Percentiles rank a stretch among this genome's conserved stretches.
Conservation (phyloP, 768 basidiomycete species). For the Hysterangium stoloniferum region DNA sequence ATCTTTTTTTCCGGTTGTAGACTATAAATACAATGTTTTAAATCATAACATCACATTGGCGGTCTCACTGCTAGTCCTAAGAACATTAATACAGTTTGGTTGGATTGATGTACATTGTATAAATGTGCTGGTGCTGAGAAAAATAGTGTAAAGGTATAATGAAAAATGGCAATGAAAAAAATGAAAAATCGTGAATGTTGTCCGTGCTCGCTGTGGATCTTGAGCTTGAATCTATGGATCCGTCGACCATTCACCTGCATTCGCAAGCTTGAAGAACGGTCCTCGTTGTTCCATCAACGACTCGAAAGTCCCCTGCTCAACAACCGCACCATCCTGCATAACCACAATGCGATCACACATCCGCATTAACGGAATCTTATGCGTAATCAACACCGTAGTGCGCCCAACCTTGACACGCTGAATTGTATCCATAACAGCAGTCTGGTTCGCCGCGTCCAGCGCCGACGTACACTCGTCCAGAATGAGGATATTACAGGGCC, state of each 20-base stretch:
- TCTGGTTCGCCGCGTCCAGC: conserved; percentile 78
- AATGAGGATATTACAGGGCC: conserved; percentile 65
- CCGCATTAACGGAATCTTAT: conserved; percentile 84
- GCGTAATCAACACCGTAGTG: conserved; percentile 90
- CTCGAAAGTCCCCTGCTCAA: conserved; percentile 73
- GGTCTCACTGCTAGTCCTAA: not conserved
- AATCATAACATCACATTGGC: no score
- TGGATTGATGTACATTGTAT: not conserved
- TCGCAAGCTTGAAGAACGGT: conserved; percentile 69
- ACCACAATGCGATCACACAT: conserved; percentile 88
- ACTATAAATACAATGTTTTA: no score
- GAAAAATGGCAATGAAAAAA: not conserved
- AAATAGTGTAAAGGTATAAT: not conserved
- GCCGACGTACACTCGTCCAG: conserved; percentile 96
- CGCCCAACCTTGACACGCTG: conserved; percentile 51
- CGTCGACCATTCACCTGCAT: conserved; percentile 62
- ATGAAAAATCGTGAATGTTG: not conserved
- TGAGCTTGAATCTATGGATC: conserved; percentile 4
- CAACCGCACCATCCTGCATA: conserved; percentile 66
- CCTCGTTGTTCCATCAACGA: conserved; percentile 59
- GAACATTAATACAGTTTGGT: not conserved
- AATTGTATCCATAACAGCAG: conserved; percentile 73
- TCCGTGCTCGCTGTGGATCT: no score
- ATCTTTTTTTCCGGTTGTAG: not conserved
- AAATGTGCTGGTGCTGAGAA: not conserved